phyloP scores from a whole-genome alignment of 345 rosid species.

The Rhodomyrtus tomentosa region DNA sequence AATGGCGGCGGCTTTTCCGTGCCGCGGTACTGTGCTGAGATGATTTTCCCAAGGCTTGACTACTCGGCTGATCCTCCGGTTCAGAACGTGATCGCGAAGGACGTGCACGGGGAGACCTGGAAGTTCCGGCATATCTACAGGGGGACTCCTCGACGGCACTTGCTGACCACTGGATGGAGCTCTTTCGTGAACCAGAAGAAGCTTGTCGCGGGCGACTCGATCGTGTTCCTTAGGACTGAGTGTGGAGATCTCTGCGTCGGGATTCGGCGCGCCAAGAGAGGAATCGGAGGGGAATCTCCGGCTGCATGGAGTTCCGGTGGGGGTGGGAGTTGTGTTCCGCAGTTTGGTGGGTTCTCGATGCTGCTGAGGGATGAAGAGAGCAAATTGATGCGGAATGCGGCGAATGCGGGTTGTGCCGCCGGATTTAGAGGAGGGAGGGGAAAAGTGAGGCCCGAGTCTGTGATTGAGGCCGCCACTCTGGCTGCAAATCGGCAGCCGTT shows the following conservation, averaged over 20 bases:
- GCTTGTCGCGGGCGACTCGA: constrained; percentile 86
- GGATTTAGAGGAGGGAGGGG: constrained; percentile 20
- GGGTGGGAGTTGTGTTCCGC: constrained; percentile 10
- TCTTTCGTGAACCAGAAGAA: constrained; percentile 89
- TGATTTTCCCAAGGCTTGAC: constrained; percentile 81
- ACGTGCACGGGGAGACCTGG: constrained; percentile 87
- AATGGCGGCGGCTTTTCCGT: constrained; percentile 99
- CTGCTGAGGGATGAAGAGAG: constrained; percentile 51
- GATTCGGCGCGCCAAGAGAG: constrained; percentile 73
- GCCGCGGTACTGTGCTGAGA: constrained; percentile 93
- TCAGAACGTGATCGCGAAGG: constrained; percentile 77
- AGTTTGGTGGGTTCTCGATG: constrained; percentile 41
- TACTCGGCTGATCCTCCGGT: constrained; percentile 85
- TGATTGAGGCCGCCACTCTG: constrained; percentile 59
- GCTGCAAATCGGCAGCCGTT: constrained; percentile 62
- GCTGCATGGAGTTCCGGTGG: constrained; percentile 30
- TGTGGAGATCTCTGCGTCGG: constrained; percentile 82
- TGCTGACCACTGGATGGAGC: constrained; percentile 96
- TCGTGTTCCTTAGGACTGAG: constrained; percentile 75
- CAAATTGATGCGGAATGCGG: constrained; percentile 20
- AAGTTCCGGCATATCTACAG: constrained; percentile 92
- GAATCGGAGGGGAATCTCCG: constrained; percentile 23
- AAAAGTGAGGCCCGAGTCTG: constrained; percentile 47
- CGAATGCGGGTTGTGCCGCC: not conserved
- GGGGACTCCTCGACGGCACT: constrained; percentile 91